These are phyloP conservation scores for Pleoardoris graminearum DNA, from an alignment of 2,329 filamentous ascomycete species.

Conservation along the genomic window DNA sequence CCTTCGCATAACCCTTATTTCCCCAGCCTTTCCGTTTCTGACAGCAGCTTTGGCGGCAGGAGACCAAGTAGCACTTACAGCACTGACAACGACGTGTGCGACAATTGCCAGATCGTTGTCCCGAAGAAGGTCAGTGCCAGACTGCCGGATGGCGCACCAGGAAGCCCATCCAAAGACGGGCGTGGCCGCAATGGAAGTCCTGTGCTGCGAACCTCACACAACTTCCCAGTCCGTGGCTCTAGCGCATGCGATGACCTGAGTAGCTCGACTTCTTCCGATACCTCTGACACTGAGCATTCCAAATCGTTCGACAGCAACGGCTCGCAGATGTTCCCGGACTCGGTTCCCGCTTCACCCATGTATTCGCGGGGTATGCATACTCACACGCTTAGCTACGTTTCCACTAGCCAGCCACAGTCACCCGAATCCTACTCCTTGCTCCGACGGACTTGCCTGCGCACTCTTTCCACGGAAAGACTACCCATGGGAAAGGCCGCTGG, in stretches of 20 bases:
- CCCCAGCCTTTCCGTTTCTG: slow-evolving; percentile 41
- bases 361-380: slow-evolving; percentile 51
- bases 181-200: slow-evolving; percentile 57
- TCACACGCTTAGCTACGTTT: slow-evolving; percentile 61
- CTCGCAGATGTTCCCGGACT: slow-evolving; percentile 37
- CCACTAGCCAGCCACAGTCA: slow-evolving; percentile 59
- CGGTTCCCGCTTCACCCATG: slow-evolving; percentile 47
- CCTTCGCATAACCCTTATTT: slow-evolving; percentile 56
- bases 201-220: slow-evolving; percentile 58
- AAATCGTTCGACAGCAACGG: slow-evolving; percentile 39
- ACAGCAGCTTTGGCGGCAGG: slow-evolving; percentile 35
- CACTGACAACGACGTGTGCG: slow-evolving; percentile 58
- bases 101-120: slow-evolving; percentile 60
- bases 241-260: slow-evolving; percentile 32
- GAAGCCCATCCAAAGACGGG: slow-evolving; percentile 54
- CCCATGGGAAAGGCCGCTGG: slow-evolving; percentile 60
- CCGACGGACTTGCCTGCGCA: slow-evolving; percentile 61
- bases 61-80: slow-evolving; percentile 45
- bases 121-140: slow-evolving; percentile 59
- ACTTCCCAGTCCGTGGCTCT: slow-evolving; percentile 55
- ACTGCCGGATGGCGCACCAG: slow-evolving; percentile 57
- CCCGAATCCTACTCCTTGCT: slow-evolving; percentile 59
- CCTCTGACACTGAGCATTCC: slow-evolving; percentile 45
- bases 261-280: slow-evolving; percentile 43
- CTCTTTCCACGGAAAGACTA: slow-evolving; percentile 60